Base-by-base conservation (phyloP, 1,284 basidiomycete species). In the Schizophyllum commune region DNA sequence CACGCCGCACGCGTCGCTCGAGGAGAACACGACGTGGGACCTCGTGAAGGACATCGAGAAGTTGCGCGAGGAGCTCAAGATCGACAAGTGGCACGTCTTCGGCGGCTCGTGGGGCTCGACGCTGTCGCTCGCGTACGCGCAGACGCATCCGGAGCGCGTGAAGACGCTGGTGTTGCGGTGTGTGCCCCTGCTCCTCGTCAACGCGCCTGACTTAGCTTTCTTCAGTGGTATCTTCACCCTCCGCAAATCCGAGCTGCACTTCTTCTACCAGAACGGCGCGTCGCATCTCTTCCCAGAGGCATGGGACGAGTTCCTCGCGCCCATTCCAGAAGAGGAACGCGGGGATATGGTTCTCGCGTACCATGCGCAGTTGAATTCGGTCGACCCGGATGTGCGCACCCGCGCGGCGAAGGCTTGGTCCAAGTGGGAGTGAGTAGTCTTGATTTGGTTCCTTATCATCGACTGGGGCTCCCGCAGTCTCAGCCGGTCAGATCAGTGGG, bases 81-180 rank as follows among this genome's bases (percentile, higher is more conserved):
- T 92, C 60, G 85, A 91, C n/a, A 92, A 86, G 69, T 96, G 92
- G 94, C 86, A 94, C 61, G 91, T 96, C 32, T 96, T 96, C 70
- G 94, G 94, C 52, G 94, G 94, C 7, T 92, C 89, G 33, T 95
- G 93, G 93, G 95, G 95, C 2, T 95, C 92, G 2, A 96, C 94
- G 1, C 80, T 97, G n/a, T 83, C 91, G 11, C 75, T 98, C 34
- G 89, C 88, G 0, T 98, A 98, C 72, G 85, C 95, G 4, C 88
- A 91, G 87, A 78, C 84, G 4, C 90, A 97, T 70, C 93, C 95
- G 0, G 85, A 90, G 27, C 82, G 85, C 17, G 91, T 95, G 52
- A 88, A 85, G 70, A 87, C 82, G 32, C 79, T 98, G 19, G 85
- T 94, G 32, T 76, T 98, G n/a, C 85, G 95, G 88, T 89, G 60